Evolutionary conservation across 257 asterid genomes (phyloP), one percentile per base, ranked within the genome.

Genomic region (Przewalskia tangutica): DNA sequence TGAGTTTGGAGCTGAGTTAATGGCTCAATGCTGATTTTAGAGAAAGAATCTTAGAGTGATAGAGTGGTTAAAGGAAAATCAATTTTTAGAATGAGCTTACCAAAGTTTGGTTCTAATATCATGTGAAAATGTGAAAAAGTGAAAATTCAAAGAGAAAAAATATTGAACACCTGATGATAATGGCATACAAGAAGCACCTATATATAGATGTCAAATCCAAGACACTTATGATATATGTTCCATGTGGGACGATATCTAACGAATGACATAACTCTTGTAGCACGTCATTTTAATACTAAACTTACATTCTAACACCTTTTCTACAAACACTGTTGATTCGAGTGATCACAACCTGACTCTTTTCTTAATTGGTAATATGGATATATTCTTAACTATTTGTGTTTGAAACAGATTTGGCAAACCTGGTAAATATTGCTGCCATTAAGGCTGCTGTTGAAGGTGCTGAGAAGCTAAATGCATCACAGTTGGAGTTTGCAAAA

Each of bases 381-480:
- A 23, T 42, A 18, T 79, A 60, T 38, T 44, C 10, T 59, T 85
- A 59, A 71, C 32, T 20, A 54, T 65, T 83, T 84, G 78, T 56
- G 53, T 54, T 34, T 42, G 80, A 5, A 87, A 83, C 92, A 93
- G 98, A 92, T 87, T 92, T 94, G 80, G 98, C 98, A 32, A 94
- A 93, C 86, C 87, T 93, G 92, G 97, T 94, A 36, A 94, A 94
- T 80, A 93, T 93, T 84, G 99, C 99, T 84, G 98, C 98, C 83
- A 92, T 96, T 86, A 94, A 92, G 87, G 99, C 98, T 59, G 98
- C 99, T 59, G 95, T 96, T 80, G 99, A 94, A 84, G 99, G 98
- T 59, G 98, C 97, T 53, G 99, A 96, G 83, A 94, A 94, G 88
- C 78, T 96, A 91, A 91, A 75, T 77, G 87, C 98, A 44, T 23